Evolutionary conservation across 2,329 filamentous ascomycete genomes (phyloP).

Genomic region (Fusarium virguliforme): DNA sequence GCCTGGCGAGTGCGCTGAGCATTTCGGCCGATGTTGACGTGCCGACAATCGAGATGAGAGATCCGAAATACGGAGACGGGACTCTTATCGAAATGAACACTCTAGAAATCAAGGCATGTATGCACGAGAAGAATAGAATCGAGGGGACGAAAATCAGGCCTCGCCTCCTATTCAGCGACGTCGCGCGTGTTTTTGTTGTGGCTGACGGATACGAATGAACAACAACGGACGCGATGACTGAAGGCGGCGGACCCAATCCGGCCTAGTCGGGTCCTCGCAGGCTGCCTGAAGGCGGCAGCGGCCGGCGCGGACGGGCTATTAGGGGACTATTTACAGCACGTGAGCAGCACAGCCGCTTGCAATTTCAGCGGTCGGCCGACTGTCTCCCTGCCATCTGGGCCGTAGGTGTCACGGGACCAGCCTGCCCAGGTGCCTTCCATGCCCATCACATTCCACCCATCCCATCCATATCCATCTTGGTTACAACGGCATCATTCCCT

Average conservation of each 20-base stretch:
- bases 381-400: conserved; percentile 6
- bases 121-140: conserved; percentile 10
- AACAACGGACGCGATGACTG: conserved; percentile 31
- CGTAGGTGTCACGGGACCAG: conserved; percentile 10
- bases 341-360: conserved; percentile 23
- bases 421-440: not conserved
- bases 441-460: conserved; percentile 17
- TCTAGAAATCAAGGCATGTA: not conserved
- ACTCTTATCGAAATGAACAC: not conserved
- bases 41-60: conserved; percentile 27
- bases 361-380: conserved; percentile 16
- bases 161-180: conserved; percentile 27
- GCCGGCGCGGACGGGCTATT: conserved; percentile 10
- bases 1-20: conserved; percentile 35
- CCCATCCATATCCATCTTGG: conserved; percentile 16
- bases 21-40: conserved; percentile 26
- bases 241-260: conserved; percentile 28
- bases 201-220: conserved; percentile 42
- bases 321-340: conserved; percentile 24
- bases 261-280: conserved; percentile 22
- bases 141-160: conserved; percentile 20
- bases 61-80: not conserved
- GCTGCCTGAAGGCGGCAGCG: conserved; percentile 4
- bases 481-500: conserved; percentile 14
- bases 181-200: conserved; percentile 24